Conservation (phyloP, 169 alveolate genomes). For the Cryptosporidium baileyi region DNA sequence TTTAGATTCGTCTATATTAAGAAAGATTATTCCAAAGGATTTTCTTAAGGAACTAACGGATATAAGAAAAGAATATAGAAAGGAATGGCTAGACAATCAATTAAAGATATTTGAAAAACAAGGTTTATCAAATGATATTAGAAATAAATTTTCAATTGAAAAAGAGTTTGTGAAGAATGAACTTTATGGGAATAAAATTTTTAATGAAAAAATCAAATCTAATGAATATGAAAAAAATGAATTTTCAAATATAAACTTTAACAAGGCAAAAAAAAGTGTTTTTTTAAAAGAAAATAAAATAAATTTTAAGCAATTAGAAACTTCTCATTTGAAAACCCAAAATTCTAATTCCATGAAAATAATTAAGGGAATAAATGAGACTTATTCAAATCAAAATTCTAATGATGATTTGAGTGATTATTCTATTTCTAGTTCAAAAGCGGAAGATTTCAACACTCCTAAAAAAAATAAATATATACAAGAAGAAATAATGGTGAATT, state of each 20-base stretch:
- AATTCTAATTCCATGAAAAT: too few relatives aligned
- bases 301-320: neutral
- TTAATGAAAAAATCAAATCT: neutral
- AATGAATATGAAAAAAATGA: neutral
- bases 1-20: constrained; percentile 20
- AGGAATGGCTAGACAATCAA: constrained; percentile 19
- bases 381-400: too few relatives aligned
- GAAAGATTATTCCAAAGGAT: constrained; percentile 24
- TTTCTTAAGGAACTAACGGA: constrained; percentile 35
- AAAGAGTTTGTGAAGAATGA: constrained; percentile 13
- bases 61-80: constrained; percentile 40
- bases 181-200: neutral
- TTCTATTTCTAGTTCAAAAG: too few relatives aligned
- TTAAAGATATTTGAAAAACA: constrained; percentile 13
- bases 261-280: neutral
- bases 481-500: neutral
- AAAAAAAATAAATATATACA: neutral
- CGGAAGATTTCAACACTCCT: neutral
- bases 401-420: too few relatives aligned
- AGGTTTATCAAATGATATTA: neutral
- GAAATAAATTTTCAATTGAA: neutral
- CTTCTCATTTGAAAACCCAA: neutral
- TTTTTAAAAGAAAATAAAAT: neutral
- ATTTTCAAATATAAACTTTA: too few relatives aligned
- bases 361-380: too few relatives aligned